Evolutionary conservation across 2,329 filamentous ascomycete species (phyloP).

Genomic region (Epichloe gansuensis): DNA sequence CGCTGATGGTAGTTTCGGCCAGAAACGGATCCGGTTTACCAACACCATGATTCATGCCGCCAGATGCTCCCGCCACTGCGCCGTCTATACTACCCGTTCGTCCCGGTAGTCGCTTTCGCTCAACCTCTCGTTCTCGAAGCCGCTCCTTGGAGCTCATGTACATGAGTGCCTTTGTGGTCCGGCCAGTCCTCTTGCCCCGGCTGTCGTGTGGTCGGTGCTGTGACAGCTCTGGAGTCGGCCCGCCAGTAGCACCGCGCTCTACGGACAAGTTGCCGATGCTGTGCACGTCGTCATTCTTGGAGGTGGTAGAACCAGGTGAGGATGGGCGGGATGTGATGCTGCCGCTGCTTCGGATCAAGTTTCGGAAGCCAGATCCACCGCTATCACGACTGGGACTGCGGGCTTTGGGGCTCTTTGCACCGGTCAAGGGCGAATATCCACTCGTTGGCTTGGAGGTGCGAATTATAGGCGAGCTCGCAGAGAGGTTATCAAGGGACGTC

Average conservation of each 20-base stretch:
- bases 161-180: slow-evolving; percentile 48
- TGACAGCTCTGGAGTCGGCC: slow-evolving; percentile 36
- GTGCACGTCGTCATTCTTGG: slow-evolving; percentile 43
- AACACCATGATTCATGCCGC: slow-evolving; percentile 13
- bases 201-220: slow-evolving; percentile 46
- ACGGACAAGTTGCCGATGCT: slow-evolving; percentile 55
- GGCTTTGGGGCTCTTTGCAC: slow-evolving; percentile 37
- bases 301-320: slow-evolving; percentile 43
- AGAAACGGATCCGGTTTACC: slow-evolving; percentile 35
- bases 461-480: slow-evolving; percentile 58
- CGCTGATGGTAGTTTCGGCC: slow-evolving; percentile 41
- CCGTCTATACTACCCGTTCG: slow-evolving; percentile 18
- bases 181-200: slow-evolving; percentile 45
- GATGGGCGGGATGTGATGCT: slow-evolving; percentile 39
- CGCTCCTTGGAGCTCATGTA: slow-evolving; percentile 64
- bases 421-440: slow-evolving; percentile 60
- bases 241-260: slow-evolving; percentile 35
- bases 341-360: slow-evolving; percentile 43
- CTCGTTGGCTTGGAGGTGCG: slow-evolving; percentile 73
- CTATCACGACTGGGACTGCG: slow-evolving; percentile 40
- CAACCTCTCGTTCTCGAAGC: slow-evolving; percentile 48
- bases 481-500: slow-evolving; percentile 44
- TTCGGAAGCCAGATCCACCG: slow-evolving; percentile 40
- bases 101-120: slow-evolving; percentile 40
- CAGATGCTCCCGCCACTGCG: slow-evolving; percentile 14